phyloP scores from a whole-genome alignment of 139 green algal genomes.

The Edaphochlamys debaryana region DNA sequence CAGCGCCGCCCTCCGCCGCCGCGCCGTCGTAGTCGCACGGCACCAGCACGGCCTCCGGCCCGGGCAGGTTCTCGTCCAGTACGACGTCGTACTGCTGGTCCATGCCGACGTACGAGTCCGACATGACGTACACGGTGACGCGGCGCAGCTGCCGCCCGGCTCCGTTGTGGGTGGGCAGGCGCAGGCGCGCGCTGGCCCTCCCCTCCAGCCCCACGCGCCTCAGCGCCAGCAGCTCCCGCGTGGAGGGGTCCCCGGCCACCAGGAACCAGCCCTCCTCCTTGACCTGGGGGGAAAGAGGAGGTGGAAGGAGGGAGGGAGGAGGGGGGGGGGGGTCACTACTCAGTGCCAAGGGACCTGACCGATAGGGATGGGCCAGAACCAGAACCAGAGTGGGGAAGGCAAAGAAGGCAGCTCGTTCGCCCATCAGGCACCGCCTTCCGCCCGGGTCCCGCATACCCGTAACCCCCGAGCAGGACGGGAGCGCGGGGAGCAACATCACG shows the following conservation, averaged over 20 bases:
- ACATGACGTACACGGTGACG: constrained; percentile 78
- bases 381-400: no score
- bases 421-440: no score
- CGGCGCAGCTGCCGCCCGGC: constrained; percentile 40
- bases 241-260: constrained; percentile 71
- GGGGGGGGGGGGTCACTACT: no score
- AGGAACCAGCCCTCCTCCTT: constrained; percentile 99
- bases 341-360: no score
- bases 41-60: background rate
- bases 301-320: no score
- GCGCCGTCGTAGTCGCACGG: background rate
- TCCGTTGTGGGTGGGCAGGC: constrained; percentile 48
- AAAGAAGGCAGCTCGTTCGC: no score
- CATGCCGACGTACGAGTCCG: constrained; percentile 87
- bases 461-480: no score
- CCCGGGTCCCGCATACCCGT: no score
- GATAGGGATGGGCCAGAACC: no score
- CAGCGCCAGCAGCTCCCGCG: constrained; percentile 83
- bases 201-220: constrained; percentile 71
- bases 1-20: background rate
- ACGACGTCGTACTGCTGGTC: constrained; percentile 41
- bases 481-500: no score
- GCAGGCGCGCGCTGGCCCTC: constrained; percentile 10
- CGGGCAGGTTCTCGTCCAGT: constrained; percentile 4
- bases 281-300: constrained; percentile 25